A percentile compares a stretch with the other conserved stretches of the same genome.
phyloP scores from a whole-genome alignment of 2,329 filamentous ascomycete species.

The Beauveria rudraprayagi region DNA sequence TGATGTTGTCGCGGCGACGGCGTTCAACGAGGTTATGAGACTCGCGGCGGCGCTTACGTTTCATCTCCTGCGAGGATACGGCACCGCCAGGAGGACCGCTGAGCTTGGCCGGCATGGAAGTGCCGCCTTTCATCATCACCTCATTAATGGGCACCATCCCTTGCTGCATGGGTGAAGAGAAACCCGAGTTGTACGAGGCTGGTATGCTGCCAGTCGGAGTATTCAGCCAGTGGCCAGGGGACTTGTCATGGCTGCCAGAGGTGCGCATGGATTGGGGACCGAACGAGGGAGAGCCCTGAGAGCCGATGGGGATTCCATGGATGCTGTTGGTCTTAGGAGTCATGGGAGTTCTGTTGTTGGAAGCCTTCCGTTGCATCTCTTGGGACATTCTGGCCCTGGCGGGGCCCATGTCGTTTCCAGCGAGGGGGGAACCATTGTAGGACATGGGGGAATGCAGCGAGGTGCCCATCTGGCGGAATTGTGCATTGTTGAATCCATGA shows the following conservation, averaged over 20 bases:
- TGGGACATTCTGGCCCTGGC: conserved; percentile 51
- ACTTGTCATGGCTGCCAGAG: conserved; percentile 66
- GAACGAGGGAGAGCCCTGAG: conserved; percentile 62
- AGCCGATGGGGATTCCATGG: conserved; percentile 59
- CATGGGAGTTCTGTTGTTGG: conserved; percentile 69
- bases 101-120: conserved; percentile 85
- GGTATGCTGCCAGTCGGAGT: conserved; percentile 70
- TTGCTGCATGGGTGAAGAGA: conserved; percentile 70
- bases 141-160: conserved; percentile 75
- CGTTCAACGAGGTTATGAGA: conserved; percentile 97
- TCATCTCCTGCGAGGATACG: conserved; percentile 82
- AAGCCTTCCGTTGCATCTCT: conserved; percentile 63
- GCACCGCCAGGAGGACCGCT: conserved; percentile 31
- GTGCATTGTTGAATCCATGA: conserved; percentile 64
- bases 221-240: conserved; percentile 78
- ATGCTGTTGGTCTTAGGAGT: conserved; percentile 79
- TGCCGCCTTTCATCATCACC: conserved; percentile 78
- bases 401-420: conserved; percentile 40
- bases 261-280: conserved; percentile 71
- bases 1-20: conserved; percentile 93
- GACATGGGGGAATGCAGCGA: conserved; percentile 37
- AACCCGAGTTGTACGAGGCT: conserved; percentile 82
- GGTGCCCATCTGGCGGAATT: conserved; percentile 61
- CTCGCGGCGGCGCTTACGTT: conserved; percentile 81
- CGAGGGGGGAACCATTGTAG: conserved; percentile 31